phyloP scores from a whole-genome alignment of 208 protist genomes.

The Lotmaria passim region DNA sequence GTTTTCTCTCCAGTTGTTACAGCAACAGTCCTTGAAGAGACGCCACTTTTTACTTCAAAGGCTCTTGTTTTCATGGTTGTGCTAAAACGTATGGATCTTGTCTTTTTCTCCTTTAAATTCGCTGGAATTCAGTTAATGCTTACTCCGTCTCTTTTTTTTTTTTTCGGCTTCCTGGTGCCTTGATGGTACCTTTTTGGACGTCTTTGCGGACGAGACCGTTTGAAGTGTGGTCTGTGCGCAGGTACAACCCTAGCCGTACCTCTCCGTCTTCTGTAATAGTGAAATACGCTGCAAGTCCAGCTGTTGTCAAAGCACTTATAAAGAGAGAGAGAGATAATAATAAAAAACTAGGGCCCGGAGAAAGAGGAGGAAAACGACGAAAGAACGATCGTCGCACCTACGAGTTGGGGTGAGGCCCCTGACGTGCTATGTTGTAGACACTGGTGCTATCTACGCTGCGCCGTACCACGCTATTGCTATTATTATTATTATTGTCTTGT shows the following conservation, averaged over 20 bases:
- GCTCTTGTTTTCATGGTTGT: conserved; percentile 18
- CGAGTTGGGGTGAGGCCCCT: no score
- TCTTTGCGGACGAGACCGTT: not conserved
- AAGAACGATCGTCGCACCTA: no score
- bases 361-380: no score
- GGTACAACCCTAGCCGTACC: not conserved
- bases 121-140: not conserved
- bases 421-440: no score
- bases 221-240: not conserved
- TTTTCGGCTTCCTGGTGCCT: not conserved
- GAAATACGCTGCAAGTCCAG: not conserved
- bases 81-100: not conserved
- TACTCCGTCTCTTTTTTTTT: no score
- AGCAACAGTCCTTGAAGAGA: not conserved
- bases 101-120: not conserved
- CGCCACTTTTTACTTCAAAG: not conserved
- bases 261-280: not conserved
- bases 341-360: no score
- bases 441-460: no score
- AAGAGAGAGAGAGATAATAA: no score
- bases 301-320: no score
- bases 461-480: no score
- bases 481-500: not conserved
- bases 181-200: not conserved
- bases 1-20: not conserved